Evolutionary conservation across 192 early-diverging fungal genomes (phyloP).

Genomic region (Gamsiella multidivaricata): DNA sequence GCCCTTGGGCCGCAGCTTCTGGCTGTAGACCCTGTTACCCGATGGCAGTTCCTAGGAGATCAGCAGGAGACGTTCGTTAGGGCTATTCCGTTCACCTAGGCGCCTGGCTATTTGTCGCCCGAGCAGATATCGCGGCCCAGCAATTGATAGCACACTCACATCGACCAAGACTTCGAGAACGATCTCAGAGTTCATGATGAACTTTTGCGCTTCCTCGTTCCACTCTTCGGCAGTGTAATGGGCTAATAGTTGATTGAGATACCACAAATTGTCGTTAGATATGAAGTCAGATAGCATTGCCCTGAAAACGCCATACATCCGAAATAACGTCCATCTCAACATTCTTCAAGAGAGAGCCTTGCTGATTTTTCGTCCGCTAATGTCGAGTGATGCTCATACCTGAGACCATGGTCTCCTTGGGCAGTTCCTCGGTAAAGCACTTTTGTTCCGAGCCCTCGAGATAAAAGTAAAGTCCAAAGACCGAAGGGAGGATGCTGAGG

Average conservation of each 20-base stretch:
- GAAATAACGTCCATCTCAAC: too few relatives aligned
- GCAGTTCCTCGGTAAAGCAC: slow-evolving; percentile 96
- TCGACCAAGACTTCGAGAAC: slow-evolving; percentile 81
- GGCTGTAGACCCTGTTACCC: slow-evolving; percentile 73
- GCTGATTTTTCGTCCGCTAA: neutral
- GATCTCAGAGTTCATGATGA: slow-evolving; percentile 69
- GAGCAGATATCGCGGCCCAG: too few relatives aligned
- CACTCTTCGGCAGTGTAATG: slow-evolving; percentile 87
- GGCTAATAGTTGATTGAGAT: too few relatives aligned
- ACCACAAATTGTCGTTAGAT: too few relatives aligned
- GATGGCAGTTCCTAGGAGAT: slow-evolving; percentile 61
- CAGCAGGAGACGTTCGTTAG: neutral
- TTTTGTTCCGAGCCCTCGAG: slow-evolving; percentile 87
- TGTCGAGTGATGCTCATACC: too few relatives aligned
- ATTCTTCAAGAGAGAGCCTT: neutral
- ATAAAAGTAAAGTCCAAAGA: slow-evolving; percentile 86
- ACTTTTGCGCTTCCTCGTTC: slow-evolving; percentile 68
- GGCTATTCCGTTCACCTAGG: too few relatives aligned
- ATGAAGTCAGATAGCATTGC: too few relatives aligned
- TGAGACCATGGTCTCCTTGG: slow-evolving; percentile 86
- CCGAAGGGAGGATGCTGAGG: slow-evolving; percentile 51
- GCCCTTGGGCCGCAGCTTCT: slow-evolving; percentile 77
- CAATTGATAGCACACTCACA: slow-evolving; percentile 55
- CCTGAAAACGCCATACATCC: too few relatives aligned
- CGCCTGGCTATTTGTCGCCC: too few relatives aligned